Base-by-base conservation (phyloP, 345 rosid genomes). In the Rhizophora apiculata region DNA sequence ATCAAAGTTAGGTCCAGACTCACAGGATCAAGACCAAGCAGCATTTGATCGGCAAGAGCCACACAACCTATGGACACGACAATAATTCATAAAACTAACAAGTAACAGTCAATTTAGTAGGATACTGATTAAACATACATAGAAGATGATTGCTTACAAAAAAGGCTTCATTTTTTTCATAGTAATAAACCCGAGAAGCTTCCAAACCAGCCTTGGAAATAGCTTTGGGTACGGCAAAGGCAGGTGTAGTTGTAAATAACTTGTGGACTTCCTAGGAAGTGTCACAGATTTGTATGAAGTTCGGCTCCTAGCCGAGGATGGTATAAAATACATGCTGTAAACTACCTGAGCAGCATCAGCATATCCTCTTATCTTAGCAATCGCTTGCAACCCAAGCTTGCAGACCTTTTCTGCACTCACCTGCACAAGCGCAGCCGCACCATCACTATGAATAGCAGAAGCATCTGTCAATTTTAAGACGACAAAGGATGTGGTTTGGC, bases 161-260 rank as follows among this genome's bases (percentile, higher is more conserved):
- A 60, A 77, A 77, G 7, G 81, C 81, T 68, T 77, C 81, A 43
- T 77, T 77, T 58, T 68, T 77, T 68, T 77, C 81, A 46, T 63
- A 77, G 66, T 63, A 72, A 61, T 73, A 71, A 21, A 77, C 61
- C 63, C 64, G 73, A 56, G 71, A 72, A 21, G 67, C 67, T 6
- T 72, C 73, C 60, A 77, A 52, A 68, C 71, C 77, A 51, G 81
- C 77, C 59, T 73, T 68, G 31, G 77, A 68, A 52, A 77, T 68
- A 60, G 81, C 81, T 68, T 72, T 68, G 6, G 81, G 81, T 27
- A 77, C 73, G 2, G 77, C 81, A 53, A 77, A 71, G 30, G 81
- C 73, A 18, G 81, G 81, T 43, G 81, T 36, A 13, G 81, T 77
- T 6, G 77, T 59, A 65, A 73, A 77, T 26, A 59, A 53, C 27